Conservation (phyloP, 1,284 basidiomycete species). For the Schizophyllum commune region DNA sequence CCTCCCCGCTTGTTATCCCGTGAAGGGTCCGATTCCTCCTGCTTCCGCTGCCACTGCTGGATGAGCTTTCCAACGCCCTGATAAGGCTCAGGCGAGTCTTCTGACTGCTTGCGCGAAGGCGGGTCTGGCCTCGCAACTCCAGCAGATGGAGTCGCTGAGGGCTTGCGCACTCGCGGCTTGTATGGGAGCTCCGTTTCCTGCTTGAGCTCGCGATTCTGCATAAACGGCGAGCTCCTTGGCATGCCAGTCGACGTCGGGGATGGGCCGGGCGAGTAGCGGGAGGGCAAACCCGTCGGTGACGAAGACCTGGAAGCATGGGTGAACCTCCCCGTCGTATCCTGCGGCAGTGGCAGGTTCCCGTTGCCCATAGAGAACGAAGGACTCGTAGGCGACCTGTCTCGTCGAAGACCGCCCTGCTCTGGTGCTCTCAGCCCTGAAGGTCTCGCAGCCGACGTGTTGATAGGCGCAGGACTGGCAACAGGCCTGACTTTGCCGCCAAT, state of each 20-base stretch:
- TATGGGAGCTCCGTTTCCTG: background rate
- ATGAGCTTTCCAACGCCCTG: slow-evolving; percentile 76
- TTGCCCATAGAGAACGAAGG: background rate
- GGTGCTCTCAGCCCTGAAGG: background rate
- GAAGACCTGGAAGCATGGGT: background rate
- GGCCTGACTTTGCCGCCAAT: slow-evolving; percentile 35
- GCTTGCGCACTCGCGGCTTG: background rate
- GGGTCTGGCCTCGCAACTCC: slow-evolving; percentile 7
- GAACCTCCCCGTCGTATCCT: background rate
- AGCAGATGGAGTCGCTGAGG: background rate
- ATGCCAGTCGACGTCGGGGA: background rate
- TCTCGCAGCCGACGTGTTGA: background rate
- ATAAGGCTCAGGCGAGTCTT: slow-evolving; percentile 64
- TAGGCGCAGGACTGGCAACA: slow-evolving; percentile 8
- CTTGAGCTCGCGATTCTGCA: background rate
- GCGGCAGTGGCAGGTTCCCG: background rate
- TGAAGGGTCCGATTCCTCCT: slow-evolving; percentile 45
- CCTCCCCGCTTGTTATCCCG: slow-evolving; percentile 13
- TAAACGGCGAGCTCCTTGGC: background rate
- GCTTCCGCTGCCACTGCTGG: slow-evolving; percentile 77
- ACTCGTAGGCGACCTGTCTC: background rate
- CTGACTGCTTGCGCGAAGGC: slow-evolving; percentile 20
- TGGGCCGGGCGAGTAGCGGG: background rate
- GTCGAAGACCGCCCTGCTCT: background rate
- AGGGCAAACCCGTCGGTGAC: background rate